phyloP scores from a whole-genome alignment of 2,329 filamentous ascomycete genomes.

The Berkeleyomyces basicola region DNA sequence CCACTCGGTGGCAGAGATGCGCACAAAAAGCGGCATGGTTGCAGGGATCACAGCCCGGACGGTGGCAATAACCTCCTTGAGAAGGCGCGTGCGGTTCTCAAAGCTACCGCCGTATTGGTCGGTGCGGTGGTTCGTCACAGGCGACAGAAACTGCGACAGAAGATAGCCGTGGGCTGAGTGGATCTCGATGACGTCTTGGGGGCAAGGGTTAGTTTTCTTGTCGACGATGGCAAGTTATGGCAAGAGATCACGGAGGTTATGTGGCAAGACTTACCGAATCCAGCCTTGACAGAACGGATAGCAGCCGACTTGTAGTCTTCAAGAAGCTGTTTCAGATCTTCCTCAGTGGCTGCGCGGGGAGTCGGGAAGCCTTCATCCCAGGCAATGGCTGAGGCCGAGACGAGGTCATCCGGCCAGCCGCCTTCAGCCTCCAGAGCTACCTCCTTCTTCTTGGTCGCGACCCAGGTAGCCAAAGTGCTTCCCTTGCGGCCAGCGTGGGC shows the following conservation, averaged over 20 bases:
- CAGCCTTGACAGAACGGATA: constrained; percentile 46
- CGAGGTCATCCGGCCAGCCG: constrained; percentile 42
- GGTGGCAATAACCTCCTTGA: constrained; percentile 36
- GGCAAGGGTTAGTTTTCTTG: not conserved
- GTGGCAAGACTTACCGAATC: constrained; percentile 27
- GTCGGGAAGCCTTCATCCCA: constrained; percentile 44
- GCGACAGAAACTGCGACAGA: constrained; percentile 46
- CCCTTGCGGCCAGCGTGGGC: constrained; percentile 64
- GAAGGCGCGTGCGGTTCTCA: constrained; percentile 47
- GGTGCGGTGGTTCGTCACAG: constrained; percentile 41
- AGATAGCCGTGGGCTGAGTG: constrained; percentile 52
- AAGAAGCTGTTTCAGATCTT: constrained; percentile 52
- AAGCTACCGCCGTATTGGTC: constrained; percentile 50
- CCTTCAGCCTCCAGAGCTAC: constrained; percentile 35
- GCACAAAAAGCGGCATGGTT: constrained; percentile 38
- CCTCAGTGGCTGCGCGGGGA: constrained; percentile 50
- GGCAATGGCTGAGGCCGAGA: constrained; percentile 34
- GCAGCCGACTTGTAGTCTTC: constrained; percentile 41
- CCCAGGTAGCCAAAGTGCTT: constrained; percentile 45
- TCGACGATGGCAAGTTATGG: not conserved
- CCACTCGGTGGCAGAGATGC: constrained; percentile 48
- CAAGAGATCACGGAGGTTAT: not conserved
- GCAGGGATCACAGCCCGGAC: constrained; percentile 35
- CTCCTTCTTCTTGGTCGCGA: constrained; percentile 31
- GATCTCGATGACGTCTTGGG: constrained; percentile 53